Evolutionary conservation across 176 grass and related monocot species (phyloP), one percentile per base, ranked within the genome.

Genomic region (Aegilops sharonensis): DNA sequence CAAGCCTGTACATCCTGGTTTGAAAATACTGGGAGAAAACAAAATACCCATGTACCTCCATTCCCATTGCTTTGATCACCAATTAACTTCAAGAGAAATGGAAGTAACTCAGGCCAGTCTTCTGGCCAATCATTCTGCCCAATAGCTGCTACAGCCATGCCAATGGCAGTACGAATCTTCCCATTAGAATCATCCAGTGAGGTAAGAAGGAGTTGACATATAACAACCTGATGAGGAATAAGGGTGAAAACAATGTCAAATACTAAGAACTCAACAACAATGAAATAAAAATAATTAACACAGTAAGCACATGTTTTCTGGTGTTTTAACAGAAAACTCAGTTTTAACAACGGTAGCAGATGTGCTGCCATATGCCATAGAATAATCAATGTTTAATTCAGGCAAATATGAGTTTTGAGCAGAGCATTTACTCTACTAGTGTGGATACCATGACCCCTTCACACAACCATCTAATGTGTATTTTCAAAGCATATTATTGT

Each of bases 91-190:
- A 98, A 86, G 78, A 98, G 90, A 88, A 94, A 88, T 13, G 93
- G 93, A 72, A 98, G 90, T 70, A 98, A 89, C 75, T 98, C 96
- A 48, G 90, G 93, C 93, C 96, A 98, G 62, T 92, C 91, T 89
- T 98, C 93, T 78, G 91, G 96, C 96, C 96, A 98, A 76, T 98
- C 96, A 72, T 92, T 91, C 71, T 95, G 96, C 37, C 90, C 92
- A 92, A 98, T 95, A 45, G 93, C 88, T 85, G 91, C 93, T 78
- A 95, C 81, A 79, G 91, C 93, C 96, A 98, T 95, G 78, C 96
- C 89, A 68, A 95, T 90, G 79, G 93, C 96, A 37, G 93, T 98
- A 54, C 86, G 96, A 34, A 98, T 98, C 79, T 98, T 98, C 72
- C 93, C 88, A 48, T 98, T 88, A 86, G 90, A 86, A 56, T 98